Evolutionary conservation across 441 rosid genomes (phyloP), one percentile per base, ranked within the genome.

Genomic region (Erodium moschatum): DNA sequence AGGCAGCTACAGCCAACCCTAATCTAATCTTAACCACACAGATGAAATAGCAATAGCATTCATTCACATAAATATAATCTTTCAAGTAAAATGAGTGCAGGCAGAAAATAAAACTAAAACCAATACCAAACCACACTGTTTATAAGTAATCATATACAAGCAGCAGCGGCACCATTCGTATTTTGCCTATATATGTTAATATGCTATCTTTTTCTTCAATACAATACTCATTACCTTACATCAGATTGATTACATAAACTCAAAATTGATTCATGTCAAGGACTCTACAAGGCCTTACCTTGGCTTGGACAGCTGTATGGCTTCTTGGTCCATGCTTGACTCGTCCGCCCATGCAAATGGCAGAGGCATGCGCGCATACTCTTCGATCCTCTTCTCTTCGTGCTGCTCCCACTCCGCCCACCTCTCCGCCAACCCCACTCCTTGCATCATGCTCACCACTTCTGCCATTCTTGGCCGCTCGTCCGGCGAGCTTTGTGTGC

Each of bases 361-460:
- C 63, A 75, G 85, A 27, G 90, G 75, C 42, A 79, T 70, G 67
- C 74, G 80, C 42, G 86, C 73, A 73, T 78, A 75, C 74, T 87
- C 89, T 74, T 71, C 80, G 56, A 79, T 80, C 84, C 87, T 85
- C 5, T 74, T 84, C 46, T 87, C 85, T 77, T 91, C 95, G 33
- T 77, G 77, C 67, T 80, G 81, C 83, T 94, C 96, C 92, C 94
- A 84, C 69, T 77, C 83, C 0, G 80, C 84, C 94, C 96, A 91
- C 76, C 87, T 89, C 83, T 83, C 93, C 4, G 85, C 84, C 61
- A 91, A 73, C n/a, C 85, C 88, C 24, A 66, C 85, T 69, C 91
- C 97, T 74, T 76, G 81, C 71, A 91, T 83, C 97, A 94, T 81
- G 65, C 87, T 80, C 2, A 94, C 97, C 38, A 89, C 97, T 69